Percentiles rank a stretch among this genome's conserved stretches.
phyloP scores from a whole-genome alignment of 2,329 filamentous ascomycete genomes.

The Fusarium coffeatum region DNA sequence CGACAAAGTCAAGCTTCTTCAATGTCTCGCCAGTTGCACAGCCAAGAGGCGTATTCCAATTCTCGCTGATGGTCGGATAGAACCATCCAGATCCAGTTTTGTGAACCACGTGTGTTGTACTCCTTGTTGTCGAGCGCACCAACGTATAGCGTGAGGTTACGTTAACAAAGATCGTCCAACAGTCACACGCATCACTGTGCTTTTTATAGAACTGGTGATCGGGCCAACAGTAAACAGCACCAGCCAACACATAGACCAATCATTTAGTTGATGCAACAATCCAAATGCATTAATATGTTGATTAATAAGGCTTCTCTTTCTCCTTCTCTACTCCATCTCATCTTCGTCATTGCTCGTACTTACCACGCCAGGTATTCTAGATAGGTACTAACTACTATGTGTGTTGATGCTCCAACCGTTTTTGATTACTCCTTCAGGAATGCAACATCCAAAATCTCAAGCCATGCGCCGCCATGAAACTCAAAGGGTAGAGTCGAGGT shows the following conservation, averaged over 20 bases:
- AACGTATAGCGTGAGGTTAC: background rate
- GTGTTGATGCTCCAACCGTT: slow-evolving; percentile 26
- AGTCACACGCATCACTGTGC: slow-evolving; percentile 13
- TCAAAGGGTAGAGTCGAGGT: background rate
- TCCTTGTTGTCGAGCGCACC: slow-evolving; percentile 5
- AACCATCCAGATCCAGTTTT: background rate
- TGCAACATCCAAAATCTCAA: slow-evolving; percentile 29
- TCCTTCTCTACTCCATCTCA: background rate
- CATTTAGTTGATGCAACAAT: background rate
- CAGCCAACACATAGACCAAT: slow-evolving; percentile 8
- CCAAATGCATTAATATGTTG: slow-evolving; percentile 3
- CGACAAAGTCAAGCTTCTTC: background rate
- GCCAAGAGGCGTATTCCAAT: background rate
- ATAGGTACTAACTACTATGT: slow-evolving; percentile 22
- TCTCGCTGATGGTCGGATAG: background rate
- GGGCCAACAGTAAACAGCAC: background rate
- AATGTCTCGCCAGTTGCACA: background rate
- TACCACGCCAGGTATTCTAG: slow-evolving; percentile 19
- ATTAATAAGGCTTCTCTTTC: slow-evolving; percentile 8
- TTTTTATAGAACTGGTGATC: slow-evolving; percentile 34
- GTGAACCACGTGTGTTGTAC: slow-evolving; percentile 23
- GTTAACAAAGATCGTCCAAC: slow-evolving; percentile 14
- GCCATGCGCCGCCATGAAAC: slow-evolving; percentile 20
- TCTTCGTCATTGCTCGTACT: slow-evolving; percentile 26
- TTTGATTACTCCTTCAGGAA: slow-evolving; percentile 30